These are phyloP conservation scores for Panus rudis DNA, from an alignment of 768 basidiomycete species.

Conservation along the genomic window DNA sequence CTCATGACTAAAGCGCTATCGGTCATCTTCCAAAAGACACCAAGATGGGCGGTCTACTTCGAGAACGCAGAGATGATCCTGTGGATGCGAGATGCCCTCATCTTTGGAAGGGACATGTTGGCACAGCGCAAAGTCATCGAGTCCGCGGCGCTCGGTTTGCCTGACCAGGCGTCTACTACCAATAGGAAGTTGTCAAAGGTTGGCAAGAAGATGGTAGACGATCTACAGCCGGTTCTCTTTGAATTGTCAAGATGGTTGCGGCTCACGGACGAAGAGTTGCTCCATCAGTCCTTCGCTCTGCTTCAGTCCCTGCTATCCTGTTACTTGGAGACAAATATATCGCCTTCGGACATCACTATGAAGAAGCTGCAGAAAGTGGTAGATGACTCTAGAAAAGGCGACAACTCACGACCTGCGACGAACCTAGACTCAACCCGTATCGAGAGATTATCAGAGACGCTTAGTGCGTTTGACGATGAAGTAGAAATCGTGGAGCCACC, in stretches of 20 bases:
- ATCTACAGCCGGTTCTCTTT: conserved; percentile 71
- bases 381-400: conserved; percentile 48
- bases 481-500: conserved; percentile 48
- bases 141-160: conserved; percentile 42
- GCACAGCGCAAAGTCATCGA: conserved; percentile 79
- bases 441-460: conserved; percentile 55
- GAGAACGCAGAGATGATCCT: conserved; percentile 80
- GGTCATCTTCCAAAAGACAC: conserved; percentile 80
- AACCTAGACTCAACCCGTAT: conserved; percentile 54
- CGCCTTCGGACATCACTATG: conserved; percentile 50
- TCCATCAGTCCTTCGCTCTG: conserved; percentile 83
- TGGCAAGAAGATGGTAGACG: conserved; percentile 69
- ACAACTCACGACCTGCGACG: conserved; percentile 38
- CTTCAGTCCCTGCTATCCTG: conserved; percentile 72
- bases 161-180: conserved; percentile 19
- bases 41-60: conserved; percentile 74
- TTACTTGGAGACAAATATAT: conserved; percentile 56
- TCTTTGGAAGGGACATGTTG: conserved; percentile 84
- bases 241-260: conserved; percentile 86
- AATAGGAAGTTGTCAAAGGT: conserved; percentile 43
- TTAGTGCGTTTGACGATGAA: conserved; percentile 56
- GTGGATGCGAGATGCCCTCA: conserved; percentile 98
- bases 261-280: conserved; percentile 84
- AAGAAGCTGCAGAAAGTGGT: conserved; percentile 62
- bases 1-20: conserved; percentile 75